A percentile compares a stretch with the other conserved stretches of the same genome.
These are phyloP conservation scores for Brassica balearica DNA, from an alignment of 441 rosid genomes.

Conservation along the genomic window DNA sequence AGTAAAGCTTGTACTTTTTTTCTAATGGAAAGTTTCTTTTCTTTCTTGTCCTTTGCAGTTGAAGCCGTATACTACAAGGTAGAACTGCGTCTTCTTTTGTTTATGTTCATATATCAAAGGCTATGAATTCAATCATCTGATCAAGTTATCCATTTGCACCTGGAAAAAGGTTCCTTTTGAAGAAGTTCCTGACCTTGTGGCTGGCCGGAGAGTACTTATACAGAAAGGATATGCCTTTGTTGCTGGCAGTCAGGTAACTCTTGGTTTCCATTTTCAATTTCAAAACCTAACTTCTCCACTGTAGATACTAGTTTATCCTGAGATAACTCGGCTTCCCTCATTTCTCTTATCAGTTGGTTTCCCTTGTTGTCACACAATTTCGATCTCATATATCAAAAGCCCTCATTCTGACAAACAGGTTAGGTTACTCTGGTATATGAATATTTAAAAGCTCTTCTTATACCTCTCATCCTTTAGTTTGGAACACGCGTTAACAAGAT, in stretches of 20 bases:
- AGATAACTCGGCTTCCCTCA: neutral
- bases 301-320: neutral
- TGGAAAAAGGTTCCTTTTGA: constrained; percentile 88
- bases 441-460: neutral
- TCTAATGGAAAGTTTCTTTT: constrained; percentile 7
- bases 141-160: constrained; percentile 2
- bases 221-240: constrained; percentile 85
- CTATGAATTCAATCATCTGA: constrained; percentile 3
- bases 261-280: constrained; percentile 1
- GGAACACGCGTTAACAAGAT: neutral
- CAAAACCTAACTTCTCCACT: constrained; percentile 1
- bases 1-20: constrained; percentile 10
- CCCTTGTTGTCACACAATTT: constrained; percentile 79
- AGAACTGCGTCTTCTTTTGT: constrained; percentile 31
- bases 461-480: neutral
- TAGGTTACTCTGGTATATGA: constrained; percentile 52
- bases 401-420: constrained; percentile 89
- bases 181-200: constrained; percentile 97
- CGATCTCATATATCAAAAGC: constrained; percentile 84
- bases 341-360: constrained; percentile 57
- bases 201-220: constrained; percentile 74
- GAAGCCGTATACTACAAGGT: constrained; percentile 81
- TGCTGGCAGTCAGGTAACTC: constrained; percentile 65
- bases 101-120: constrained; percentile 1
- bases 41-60: constrained; percentile 57